Evolutionary conservation across 2,329 filamentous ascomycete genomes (phyloP).

Genomic region (Colletotrichum eremochloae): DNA sequence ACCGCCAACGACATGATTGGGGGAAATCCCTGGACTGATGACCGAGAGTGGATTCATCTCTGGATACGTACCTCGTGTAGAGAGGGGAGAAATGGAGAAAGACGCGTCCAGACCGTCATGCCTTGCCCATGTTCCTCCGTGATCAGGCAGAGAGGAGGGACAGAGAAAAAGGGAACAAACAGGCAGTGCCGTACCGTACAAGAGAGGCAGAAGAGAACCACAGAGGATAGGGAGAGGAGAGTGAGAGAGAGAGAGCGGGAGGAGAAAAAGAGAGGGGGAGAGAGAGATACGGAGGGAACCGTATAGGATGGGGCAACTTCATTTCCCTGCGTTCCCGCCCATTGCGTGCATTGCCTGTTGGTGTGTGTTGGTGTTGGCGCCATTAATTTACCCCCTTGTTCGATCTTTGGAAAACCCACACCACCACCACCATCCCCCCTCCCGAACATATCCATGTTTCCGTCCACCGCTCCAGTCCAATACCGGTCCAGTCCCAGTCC

Average conservation of each 20-base stretch:
- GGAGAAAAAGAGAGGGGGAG: neutral
- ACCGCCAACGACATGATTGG: conserved; percentile 15
- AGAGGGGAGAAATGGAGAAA: conserved; percentile 15
- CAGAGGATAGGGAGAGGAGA: neutral
- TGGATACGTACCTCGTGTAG: conserved; percentile 12
- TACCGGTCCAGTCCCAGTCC: conserved; percentile 1
- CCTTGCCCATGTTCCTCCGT: conserved; percentile 1
- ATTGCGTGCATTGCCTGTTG: conserved; percentile 9
- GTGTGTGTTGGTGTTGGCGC: neutral
- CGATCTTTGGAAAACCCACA: conserved; percentile 3
- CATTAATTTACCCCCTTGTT: neutral
- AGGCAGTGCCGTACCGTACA: neutral
- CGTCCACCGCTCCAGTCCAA: conserved; percentile 14
- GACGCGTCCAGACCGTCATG: conserved; percentile 22
- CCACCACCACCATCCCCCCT: neutral
- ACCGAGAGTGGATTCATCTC: conserved; percentile 5
- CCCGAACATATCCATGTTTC: conserved; percentile 4
- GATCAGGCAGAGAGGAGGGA: neutral
- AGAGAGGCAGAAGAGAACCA: too few species aligned
- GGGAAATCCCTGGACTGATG: conserved; percentile 6
- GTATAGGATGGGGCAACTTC: neutral
- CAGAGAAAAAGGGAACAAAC: neutral
- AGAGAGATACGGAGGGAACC: neutral
- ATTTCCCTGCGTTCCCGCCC: conserved; percentile 3
- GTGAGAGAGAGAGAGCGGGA: neutral